These are phyloP conservation scores for Psilocybe tampanensis DNA, from an alignment of 768 basidiomycete genomes.

Conservation along the genomic window DNA sequence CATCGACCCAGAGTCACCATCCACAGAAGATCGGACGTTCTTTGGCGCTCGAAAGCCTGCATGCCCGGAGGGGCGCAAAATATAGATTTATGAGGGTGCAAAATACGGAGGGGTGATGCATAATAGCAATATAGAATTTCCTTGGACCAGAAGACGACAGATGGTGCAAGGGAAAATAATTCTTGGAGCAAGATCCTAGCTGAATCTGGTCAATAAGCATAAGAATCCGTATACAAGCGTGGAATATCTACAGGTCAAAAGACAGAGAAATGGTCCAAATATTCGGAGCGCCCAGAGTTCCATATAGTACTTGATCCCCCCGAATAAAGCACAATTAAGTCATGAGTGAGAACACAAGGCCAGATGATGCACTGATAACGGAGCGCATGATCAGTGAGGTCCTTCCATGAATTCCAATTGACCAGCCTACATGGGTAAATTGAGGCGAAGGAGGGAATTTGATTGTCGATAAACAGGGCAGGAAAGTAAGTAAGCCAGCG, in stretches of 20 bases:
- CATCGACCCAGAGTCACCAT: neutral
- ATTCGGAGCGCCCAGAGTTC: slow-evolving; percentile 11
- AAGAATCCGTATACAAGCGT: neutral
- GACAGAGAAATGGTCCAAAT: neutral
- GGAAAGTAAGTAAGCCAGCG: slow-evolving; percentile 15
- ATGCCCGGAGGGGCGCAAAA: neutral
- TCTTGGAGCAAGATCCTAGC: neutral
- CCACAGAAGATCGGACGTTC: neutral
- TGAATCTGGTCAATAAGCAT: neutral
- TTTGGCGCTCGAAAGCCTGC: neutral
- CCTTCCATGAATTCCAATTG: neutral
- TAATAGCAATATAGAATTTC: neutral
- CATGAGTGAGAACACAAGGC: slow-evolving; percentile 3
- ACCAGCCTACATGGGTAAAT: neutral
- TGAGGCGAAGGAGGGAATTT: slow-evolving; percentile 3
- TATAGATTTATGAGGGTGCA: neutral
- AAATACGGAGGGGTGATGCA: neutral
- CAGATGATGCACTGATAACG: slow-evolving; percentile 11
- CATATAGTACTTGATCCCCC: slow-evolving; percentile 9
- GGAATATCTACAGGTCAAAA: neutral
- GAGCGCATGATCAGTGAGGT: slow-evolving; percentile 2
- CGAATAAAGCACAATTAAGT: slow-evolving; percentile 1
- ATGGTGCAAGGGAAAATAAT: neutral
- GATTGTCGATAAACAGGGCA: slow-evolving; percentile 3
- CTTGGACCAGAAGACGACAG: neutral